Conservation (phyloP, 208 protist genomes). For the Trypanosoma boissoni region DNA sequence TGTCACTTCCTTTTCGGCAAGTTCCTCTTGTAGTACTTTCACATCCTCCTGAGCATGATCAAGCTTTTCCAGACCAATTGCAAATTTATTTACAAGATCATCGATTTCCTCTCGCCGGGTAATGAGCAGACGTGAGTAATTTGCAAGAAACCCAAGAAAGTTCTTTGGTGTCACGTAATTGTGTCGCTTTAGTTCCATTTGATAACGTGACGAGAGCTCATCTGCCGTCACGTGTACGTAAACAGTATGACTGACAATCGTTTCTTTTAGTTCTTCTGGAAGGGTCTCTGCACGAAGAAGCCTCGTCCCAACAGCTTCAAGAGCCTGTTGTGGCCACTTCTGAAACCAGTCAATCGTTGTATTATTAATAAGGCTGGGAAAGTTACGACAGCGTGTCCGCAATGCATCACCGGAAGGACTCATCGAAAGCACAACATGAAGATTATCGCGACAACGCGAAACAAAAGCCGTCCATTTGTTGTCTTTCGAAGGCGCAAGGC, state of each 20-base stretch:
- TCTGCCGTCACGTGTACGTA: conserved; percentile 92
- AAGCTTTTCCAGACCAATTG: conserved; percentile 96
- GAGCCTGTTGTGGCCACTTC: conserved; percentile 97
- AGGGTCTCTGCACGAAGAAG: conserved; percentile 89
- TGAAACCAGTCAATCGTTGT: conserved; percentile 99
- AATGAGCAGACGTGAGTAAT: conserved; percentile 93
- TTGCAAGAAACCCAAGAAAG: conserved; percentile 97
- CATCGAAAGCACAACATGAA: conserved; percentile 99
- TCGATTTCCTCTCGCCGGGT: conserved; percentile 93
- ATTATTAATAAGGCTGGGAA: conserved; percentile 98
- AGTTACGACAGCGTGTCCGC: conserved; percentile 96
- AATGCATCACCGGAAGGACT: conserved; percentile 96
- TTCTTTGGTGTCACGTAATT: conserved; percentile 99
- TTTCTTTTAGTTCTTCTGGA: conserved; percentile 72
- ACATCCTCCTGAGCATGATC: conserved; percentile 95
- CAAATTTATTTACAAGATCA: conserved; percentile 94
- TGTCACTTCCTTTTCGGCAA: conserved; percentile 93
- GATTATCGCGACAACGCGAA: conserved; percentile 96
- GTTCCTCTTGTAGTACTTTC: conserved; percentile 93
- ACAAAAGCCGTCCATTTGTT: conserved; percentile 98
- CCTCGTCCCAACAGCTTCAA: conserved; percentile 92
- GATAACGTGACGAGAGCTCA: conserved; percentile 87
- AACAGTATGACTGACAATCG: conserved; percentile 96
- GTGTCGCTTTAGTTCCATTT: conserved; percentile 91
- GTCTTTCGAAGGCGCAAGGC: conserved; percentile 93